Evolutionary conservation across 352 stramenopile species (phyloP), one percentile per base, ranked within the genome.

Genomic region (Phytophthora fragariae): DNA sequence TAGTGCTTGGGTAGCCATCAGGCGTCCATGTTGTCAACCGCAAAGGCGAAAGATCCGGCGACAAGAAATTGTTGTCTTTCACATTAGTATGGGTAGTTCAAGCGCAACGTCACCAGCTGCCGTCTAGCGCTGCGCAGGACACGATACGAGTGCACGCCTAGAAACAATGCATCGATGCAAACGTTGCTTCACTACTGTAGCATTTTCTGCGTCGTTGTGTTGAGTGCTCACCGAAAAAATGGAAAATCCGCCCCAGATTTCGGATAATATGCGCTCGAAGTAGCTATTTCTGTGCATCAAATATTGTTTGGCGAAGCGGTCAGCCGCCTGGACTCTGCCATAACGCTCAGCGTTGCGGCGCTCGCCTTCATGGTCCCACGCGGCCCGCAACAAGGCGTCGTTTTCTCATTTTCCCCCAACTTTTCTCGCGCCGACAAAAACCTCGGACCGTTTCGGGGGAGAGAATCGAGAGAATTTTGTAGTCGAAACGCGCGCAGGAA

Each of bases 1-100:
- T 67, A 47, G 47, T 67, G 35, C 37, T 62, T 44, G 54, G 54
- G 64, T 60, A 65, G 64, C 56, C 46, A 71, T 65, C 24, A 58
- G 17, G 12, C 39, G 47, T 52, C 39, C 31, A 64, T 3, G 44
- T 58, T 65, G 63, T 53, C 31, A 56, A 50, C 24, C 2, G 3
- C 15, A 60, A 41, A 57, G 14, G 19, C 39, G 9, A 44, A 44
- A 44, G 37, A 44, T 44, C 35, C 37, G 15, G 8, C 35, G 7
- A 14, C 8, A 44, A 15, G 4, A 44, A 4, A 15, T 6, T 2
- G 37, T 44, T 44, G 5, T 44, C 37, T 44, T 15, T n/a, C 12
- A 47, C 12, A 47, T 37, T 37, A 2, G 33, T 37, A 6, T 39
- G 33, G 27, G 27, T 0, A 31, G 2, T 31, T 31, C 27, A 0